phyloP scores from a whole-genome alignment of 345 rosid genomes.

The Hirschfeldia incana region DNA sequence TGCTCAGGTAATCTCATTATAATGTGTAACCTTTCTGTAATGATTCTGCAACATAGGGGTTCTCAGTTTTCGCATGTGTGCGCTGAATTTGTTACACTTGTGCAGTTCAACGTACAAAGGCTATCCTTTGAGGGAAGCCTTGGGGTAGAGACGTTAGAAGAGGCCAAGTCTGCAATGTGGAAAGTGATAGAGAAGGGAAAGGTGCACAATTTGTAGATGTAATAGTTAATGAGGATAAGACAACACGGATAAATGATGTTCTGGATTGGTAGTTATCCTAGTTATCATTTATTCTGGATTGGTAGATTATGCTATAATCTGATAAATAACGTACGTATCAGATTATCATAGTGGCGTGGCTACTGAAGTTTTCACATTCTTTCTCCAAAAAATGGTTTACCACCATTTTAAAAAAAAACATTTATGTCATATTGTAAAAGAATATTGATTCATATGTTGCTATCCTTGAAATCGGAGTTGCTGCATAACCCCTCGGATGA shows the following conservation, averaged over 20 bases:
- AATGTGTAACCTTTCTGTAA: conserved; percentile 1
- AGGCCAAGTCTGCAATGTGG: conserved; percentile 84
- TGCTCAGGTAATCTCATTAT: conserved; percentile 63
- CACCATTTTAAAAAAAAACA: no score
- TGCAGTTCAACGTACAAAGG: conserved; percentile 87
- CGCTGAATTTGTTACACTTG: background rate
- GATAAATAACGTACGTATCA: no score
- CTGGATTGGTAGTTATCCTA: background rate
- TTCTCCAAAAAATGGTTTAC: no score
- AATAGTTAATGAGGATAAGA: background rate
- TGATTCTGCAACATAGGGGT: conserved; percentile 6
- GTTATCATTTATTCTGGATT: no score
- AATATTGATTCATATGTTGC: no score
- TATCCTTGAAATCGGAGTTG: no score
- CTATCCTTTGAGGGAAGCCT: conserved; percentile 75
- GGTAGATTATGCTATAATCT: no score
- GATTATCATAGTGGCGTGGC: no score
- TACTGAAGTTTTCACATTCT: no score
- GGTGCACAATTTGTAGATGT: conserved; percentile 50
- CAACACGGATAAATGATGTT: background rate
- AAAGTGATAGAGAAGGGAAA: conserved; percentile 66
- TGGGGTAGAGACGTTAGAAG: conserved; percentile 73
- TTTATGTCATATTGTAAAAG: no score
- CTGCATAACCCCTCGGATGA: no score
- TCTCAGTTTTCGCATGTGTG: background rate